phyloP scores from a whole-genome alignment of 1,284 basidiomycete species.

The Trichosporon sp. region DNA sequence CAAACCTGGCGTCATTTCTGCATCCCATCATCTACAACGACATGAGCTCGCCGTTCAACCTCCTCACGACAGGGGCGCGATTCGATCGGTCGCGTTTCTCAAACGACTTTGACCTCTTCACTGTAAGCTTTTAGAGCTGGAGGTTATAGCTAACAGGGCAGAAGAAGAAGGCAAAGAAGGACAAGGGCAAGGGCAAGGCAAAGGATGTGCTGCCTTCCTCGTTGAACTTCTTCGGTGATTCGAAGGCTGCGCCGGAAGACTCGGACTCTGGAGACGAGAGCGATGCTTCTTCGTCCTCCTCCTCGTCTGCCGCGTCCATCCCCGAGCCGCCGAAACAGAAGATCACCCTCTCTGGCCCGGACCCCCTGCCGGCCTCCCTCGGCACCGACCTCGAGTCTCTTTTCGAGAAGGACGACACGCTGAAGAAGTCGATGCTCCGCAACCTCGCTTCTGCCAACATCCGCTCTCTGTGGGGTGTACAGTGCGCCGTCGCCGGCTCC shows the following conservation, averaged over 20 bases:
- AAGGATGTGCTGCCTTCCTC: slow-evolving; percentile 65
- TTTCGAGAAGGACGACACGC: slow-evolving; percentile 35
- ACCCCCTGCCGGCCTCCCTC: slow-evolving; percentile 52
- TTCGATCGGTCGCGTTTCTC: slow-evolving; percentile 80
- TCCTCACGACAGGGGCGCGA: slow-evolving; percentile 70
- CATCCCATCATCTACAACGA: not conserved
- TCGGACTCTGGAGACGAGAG: slow-evolving; percentile 28
- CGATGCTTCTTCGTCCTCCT: slow-evolving; percentile 30
- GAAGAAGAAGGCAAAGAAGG: slow-evolving; percentile 50
- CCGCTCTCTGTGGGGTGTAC: slow-evolving; percentile 49
- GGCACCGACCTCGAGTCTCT: slow-evolving; percentile 50
- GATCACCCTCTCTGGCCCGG: slow-evolving; percentile 51
- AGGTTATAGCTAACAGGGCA: slow-evolving; percentile 9
- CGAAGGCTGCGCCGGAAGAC: slow-evolving; percentile 38
- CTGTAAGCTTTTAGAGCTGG: slow-evolving; percentile 56
- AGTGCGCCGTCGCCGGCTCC: slow-evolving; percentile 48
- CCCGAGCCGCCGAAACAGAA: slow-evolving; percentile 54
- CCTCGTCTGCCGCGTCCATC: slow-evolving; percentile 33
- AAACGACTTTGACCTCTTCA: slow-evolving; percentile 71
- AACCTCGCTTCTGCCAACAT: slow-evolving; percentile 39
- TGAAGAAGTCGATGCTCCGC: slow-evolving; percentile 40
- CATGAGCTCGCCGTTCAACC: slow-evolving; percentile 65
- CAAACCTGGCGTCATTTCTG: not conserved
- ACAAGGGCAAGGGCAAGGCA: slow-evolving; percentile 38
- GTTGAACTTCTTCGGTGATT: slow-evolving; percentile 85